A percentile compares a stretch with the other conserved stretches of the same genome.
These are phyloP conservation scores for Yamadazyma conglobata DNA, from an alignment of 1,139 yeast species.

Conservation along the genomic window DNA sequence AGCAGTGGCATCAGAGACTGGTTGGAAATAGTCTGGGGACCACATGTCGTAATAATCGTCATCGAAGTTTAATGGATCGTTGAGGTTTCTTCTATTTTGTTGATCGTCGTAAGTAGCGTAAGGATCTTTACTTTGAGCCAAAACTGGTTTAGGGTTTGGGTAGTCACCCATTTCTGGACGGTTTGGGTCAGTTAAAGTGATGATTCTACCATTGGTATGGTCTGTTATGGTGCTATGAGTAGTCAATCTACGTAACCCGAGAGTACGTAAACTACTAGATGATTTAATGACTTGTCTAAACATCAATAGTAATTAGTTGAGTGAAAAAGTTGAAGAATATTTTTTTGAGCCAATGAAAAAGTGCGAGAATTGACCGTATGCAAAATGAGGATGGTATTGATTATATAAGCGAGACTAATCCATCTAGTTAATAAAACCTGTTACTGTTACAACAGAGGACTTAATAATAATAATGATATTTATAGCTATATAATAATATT, in stretches of 20 bases:
- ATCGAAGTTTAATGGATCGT: conserved; percentile 67
- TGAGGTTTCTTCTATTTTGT: conserved; percentile 75
- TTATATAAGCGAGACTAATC: conserved; percentile 3
- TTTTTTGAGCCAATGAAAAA: conserved; percentile 10
- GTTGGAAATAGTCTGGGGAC: conserved; percentile 77
- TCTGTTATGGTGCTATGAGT: conserved; percentile 40
- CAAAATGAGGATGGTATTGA: background rate
- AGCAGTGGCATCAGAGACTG: conserved; percentile 61
- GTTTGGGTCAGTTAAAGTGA: conserved; percentile 42
- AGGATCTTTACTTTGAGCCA: conserved; percentile 67
- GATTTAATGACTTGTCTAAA: conserved; percentile 13
- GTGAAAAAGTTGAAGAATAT: conserved; percentile 2
- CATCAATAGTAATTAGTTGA: conserved; percentile 9
- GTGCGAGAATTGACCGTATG: conserved; percentile 10
- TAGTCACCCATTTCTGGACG: conserved; percentile 47
- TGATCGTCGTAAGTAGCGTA: conserved; percentile 74
- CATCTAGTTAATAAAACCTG: too few relatives aligned
- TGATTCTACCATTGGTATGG: conserved; percentile 39
- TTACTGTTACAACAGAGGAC: too few relatives aligned
- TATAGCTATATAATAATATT: too few relatives aligned
- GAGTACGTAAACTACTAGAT: conserved; percentile 6
- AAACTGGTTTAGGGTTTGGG: conserved; percentile 40
- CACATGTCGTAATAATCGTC: conserved; percentile 79
- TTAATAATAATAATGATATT: too few relatives aligned
- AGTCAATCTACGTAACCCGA: conserved; percentile 26